Evolutionary conservation across 192 early-diverging fungal genomes (phyloP).

Genomic region (Backusella sp.): DNA sequence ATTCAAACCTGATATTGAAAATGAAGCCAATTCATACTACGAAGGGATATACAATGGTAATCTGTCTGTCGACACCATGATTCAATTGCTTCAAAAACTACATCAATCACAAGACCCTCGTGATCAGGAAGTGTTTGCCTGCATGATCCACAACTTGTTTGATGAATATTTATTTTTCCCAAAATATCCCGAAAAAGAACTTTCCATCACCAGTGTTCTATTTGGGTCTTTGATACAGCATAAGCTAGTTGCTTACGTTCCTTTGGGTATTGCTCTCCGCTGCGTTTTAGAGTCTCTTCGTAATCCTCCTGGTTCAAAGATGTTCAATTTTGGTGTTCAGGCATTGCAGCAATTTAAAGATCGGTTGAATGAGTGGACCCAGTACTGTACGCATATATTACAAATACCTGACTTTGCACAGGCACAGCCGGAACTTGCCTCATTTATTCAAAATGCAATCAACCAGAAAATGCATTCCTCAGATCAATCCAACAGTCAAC

Average conservation of each 20-base stretch:
- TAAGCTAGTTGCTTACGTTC: slow-evolving; percentile 75
- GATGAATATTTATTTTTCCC: slow-evolving; percentile 95
- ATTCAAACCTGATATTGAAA: slow-evolving; percentile 72
- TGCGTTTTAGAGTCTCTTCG: slow-evolving; percentile 87
- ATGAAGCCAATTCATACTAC: slow-evolving; percentile 70
- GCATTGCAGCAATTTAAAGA: slow-evolving; percentile 80
- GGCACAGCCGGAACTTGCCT: slow-evolving; percentile 67
- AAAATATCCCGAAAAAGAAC: slow-evolving; percentile 91
- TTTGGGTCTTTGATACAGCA: slow-evolving; percentile 91
- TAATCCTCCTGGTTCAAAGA: slow-evolving; percentile 67
- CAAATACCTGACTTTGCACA: slow-evolving; percentile 83
- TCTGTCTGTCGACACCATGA: slow-evolving; percentile 76
- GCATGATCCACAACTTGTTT: slow-evolving; percentile 90
- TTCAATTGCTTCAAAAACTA: slow-evolving; percentile 77
- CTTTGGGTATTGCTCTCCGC: slow-evolving; percentile 80
- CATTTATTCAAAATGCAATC: slow-evolving; percentile 47
- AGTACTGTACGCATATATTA: slow-evolving; percentile 79
- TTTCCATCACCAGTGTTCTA: slow-evolving; percentile 82
- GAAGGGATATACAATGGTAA: slow-evolving; percentile 76
- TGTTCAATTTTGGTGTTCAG: slow-evolving; percentile 89
- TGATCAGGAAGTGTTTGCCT: slow-evolving; percentile 82
- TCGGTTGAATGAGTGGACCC: slow-evolving; percentile 86
- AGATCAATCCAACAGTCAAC: slow-evolving; percentile 23
- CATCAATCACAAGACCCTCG: slow-evolving; percentile 69
- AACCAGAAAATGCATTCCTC: background rate